These are phyloP conservation scores for Aspergillus caelatus DNA, from an alignment of 2,329 filamentous ascomycete genomes.

Conservation along the genomic window DNA sequence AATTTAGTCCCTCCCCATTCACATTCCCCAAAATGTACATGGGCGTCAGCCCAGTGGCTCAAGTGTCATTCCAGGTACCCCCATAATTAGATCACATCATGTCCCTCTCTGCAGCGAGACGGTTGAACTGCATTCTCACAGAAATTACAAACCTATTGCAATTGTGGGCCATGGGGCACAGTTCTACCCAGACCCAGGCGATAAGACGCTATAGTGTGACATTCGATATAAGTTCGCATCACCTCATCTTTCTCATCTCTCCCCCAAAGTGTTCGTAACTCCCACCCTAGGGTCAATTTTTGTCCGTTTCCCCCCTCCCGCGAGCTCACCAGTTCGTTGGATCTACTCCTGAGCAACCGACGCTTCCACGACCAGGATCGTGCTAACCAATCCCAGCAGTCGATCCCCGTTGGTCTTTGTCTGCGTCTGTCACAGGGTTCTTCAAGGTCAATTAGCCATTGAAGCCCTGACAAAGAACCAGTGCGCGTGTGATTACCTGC, in stretches of 20 bases:
- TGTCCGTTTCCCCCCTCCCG: neutral
- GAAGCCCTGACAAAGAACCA: neutral
- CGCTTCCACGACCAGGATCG: neutral
- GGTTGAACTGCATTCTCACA: neutral
- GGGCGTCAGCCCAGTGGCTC: neutral
- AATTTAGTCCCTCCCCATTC: neutral
- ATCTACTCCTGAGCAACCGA: neutral
- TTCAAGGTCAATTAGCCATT: conserved; percentile 1
- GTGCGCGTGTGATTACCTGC: conserved; percentile 2
- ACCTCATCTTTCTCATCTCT: neutral
- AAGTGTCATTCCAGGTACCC: neutral
- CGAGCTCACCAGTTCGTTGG: neutral
- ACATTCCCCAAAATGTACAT: neutral
- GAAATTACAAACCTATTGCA: too few relatives aligned
- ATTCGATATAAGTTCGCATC: neutral
- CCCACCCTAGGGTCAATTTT: neutral
- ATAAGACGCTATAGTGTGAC: neutral
- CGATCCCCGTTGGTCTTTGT: neutral
- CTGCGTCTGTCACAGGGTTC: neutral
- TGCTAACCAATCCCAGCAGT: neutral
- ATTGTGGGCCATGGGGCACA: conserved; percentile 2
- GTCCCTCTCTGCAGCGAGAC: neutral
- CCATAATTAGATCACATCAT: neutral
- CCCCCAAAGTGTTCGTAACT: neutral
- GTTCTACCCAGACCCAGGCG: neutral